phyloP scores from a whole-genome alignment of 345 rosid genomes.

The Gossypium stocksii region DNA sequence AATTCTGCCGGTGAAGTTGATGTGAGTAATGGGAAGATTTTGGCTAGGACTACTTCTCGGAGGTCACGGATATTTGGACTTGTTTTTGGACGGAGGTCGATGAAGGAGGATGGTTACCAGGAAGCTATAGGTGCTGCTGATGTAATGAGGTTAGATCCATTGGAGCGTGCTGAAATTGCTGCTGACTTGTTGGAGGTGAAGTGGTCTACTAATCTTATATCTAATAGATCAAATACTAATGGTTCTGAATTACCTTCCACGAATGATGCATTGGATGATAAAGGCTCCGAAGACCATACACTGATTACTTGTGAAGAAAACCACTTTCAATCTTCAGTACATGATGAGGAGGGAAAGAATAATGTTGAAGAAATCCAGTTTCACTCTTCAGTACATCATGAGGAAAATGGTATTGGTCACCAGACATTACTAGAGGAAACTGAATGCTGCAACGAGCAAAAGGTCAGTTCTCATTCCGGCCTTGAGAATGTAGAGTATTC shows the following conservation, averaged over 20 bases:
- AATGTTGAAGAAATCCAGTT: constrained; percentile 18
- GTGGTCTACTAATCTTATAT: constrained; percentile 79
- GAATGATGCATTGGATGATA: constrained; percentile 13
- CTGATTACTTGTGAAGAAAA: neutral
- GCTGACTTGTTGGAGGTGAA: constrained; percentile 78
- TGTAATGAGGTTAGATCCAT: constrained; percentile 39
- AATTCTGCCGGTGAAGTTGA: constrained; percentile 20
- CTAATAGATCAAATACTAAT: constrained; percentile 29
- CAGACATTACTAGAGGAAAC: constrained; percentile 18
- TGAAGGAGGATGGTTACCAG: constrained; percentile 30
- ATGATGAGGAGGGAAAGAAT: neutral
- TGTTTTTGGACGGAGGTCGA: constrained; percentile 60
- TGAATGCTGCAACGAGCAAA: constrained; percentile 20
- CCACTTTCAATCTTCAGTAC: neutral
- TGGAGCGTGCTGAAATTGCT: constrained; percentile 83
- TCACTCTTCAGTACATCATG: constrained; percentile 12
- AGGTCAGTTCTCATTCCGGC: constrained; percentile 18
- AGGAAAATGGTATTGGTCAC: constrained; percentile 14
- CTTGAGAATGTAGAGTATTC: constrained; percentile 18
- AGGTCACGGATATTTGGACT: constrained; percentile 57
- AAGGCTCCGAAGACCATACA: constrained; percentile 14
- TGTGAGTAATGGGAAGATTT: constrained; percentile 34
- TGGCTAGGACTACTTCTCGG: constrained; percentile 40
- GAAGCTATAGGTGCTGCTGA: constrained; percentile 30
- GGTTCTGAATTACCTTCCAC: constrained; percentile 19